Evolutionary conservation across 768 basidiomycete species (phyloP).

Genomic region (Naematelia encephala): DNA sequence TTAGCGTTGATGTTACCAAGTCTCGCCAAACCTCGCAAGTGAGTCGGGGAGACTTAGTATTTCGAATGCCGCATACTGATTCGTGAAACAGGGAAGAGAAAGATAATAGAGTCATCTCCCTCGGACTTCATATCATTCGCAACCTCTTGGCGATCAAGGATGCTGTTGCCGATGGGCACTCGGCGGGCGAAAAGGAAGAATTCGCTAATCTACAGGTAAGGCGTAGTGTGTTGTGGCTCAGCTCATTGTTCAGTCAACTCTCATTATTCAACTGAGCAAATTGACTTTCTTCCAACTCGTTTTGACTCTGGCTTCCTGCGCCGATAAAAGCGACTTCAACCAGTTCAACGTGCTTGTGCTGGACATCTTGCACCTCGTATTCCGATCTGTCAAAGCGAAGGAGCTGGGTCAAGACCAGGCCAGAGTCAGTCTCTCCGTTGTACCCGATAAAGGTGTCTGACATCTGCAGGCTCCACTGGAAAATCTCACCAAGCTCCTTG

Average conservation of each 20-base stretch:
- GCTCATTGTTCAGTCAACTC: conserved; percentile 58
- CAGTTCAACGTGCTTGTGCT: conserved; percentile 84
- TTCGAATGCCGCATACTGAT: neutral
- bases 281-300: conserved; percentile 73
- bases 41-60: conserved; percentile 1
- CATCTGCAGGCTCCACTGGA: conserved; percentile 59
- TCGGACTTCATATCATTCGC: conserved; percentile 82
- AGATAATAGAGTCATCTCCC: conserved; percentile 80
- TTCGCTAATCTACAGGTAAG: conserved; percentile 67
- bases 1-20: conserved; percentile 67
- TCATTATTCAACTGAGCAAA: conserved; percentile 67
- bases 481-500: conserved; percentile 68
- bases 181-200: conserved; percentile 75
- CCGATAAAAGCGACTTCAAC: conserved; percentile 74
- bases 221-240: no score
- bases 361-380: conserved; percentile 88
- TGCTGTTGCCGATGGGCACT: conserved; percentile 65
- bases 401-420: conserved; percentile 52
- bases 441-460: conserved; percentile 10
- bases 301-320: conserved; percentile 78
- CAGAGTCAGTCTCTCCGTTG: conserved; percentile 27
- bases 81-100: conserved; percentile 59
- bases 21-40: conserved; percentile 63
- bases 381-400: conserved; percentile 70
- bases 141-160: conserved; percentile 96